Evolutionary conservation across 2,329 filamentous ascomycete species (phyloP), one percentile per base, ranked within the genome.

Genomic region (Myriangium duriaei): DNA sequence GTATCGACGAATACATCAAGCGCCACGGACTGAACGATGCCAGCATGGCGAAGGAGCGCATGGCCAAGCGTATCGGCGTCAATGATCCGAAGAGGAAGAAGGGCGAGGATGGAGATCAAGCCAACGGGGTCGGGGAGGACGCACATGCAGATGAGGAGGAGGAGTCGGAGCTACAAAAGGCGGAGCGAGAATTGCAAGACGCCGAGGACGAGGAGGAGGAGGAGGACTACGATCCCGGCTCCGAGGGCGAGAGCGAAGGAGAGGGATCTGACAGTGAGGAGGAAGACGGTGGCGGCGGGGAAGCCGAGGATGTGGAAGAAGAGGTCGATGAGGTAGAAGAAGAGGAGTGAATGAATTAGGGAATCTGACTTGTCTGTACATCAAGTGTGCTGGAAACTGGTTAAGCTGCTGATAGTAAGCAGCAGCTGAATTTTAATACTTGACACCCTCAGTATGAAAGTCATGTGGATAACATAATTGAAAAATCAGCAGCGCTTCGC

Each of bases 1-100:
- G 72, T 11, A 78, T 79, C 33, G 74, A 78, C 45, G 61, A 62
- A 4, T 79, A 78, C 45, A 63, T 79, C 41, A 74, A 74, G 52
- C 62, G 65, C 18, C 73, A 78, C 49, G 63, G 65, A 4, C 57
- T 79, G 19, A 73, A 79, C 39, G 75, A 79, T 49, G 71, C 74
- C 2, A 76, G 71, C 49, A 62, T 79, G 56, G 75, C 75, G 1
- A 73, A 71, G 16, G 63, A 67, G 19, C 58, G 75, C 26, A 62
- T 71, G 16, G 75, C 75, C 4, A 76, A 76, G 60, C 69, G 65
- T 43, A 65, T 73, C 36, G 75, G 76, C 47, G 61, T 63, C 28
- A 69, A 69, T 39, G 31, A 34, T 7, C 37, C 40, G 2, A 58
- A 59, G 39, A 44, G 45, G 3, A 50, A 49, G 28, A 50, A 45